These are phyloP conservation scores for Aspergillus novofumigatus DNA, from an alignment of 2,329 filamentous ascomycete species.

Conservation along the genomic window DNA sequence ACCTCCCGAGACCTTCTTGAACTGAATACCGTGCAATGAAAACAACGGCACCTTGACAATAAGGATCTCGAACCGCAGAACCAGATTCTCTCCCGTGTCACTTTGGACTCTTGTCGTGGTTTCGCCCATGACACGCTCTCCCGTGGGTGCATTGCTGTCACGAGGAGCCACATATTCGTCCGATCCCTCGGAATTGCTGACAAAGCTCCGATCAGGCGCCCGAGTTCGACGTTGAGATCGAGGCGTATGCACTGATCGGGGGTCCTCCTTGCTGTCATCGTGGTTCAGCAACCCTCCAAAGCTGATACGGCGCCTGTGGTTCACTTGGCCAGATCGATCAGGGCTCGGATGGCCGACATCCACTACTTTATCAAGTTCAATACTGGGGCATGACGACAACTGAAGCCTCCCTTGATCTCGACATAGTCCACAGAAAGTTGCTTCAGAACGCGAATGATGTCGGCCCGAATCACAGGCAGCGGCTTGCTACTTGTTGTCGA, in stretches of 20 bases:
- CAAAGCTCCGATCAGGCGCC: conserved; percentile 63
- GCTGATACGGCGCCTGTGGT: conserved; percentile 75
- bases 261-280: conserved; percentile 64
- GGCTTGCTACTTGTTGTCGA: conserved; percentile 94
- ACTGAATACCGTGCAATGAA: conserved; percentile 90
- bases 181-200: conserved; percentile 81
- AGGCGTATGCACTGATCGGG: conserved; percentile 40
- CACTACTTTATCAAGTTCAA: conserved; percentile 71
- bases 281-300: conserved; percentile 68
- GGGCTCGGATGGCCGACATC: conserved; percentile 60
- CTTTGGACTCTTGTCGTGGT: conserved; percentile 89
- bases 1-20: conserved; percentile 92
- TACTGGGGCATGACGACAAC: conserved; percentile 81
- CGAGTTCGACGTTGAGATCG: conserved; percentile 43
- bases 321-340: conserved; percentile 43
- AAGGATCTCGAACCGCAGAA: conserved; percentile 88
- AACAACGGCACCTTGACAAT: conserved; percentile 96
- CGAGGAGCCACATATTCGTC: conserved; percentile 62
- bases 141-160: conserved; percentile 45
- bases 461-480: conserved; percentile 75
- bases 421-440: conserved; percentile 85
- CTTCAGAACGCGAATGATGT: conserved; percentile 85
- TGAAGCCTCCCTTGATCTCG: conserved; percentile 92
- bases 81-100: conserved; percentile 78
- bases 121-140: conserved; percentile 68